Conservation (phyloP, 2,329 filamentous ascomycete genomes). For the Nemania sp. region DNA sequence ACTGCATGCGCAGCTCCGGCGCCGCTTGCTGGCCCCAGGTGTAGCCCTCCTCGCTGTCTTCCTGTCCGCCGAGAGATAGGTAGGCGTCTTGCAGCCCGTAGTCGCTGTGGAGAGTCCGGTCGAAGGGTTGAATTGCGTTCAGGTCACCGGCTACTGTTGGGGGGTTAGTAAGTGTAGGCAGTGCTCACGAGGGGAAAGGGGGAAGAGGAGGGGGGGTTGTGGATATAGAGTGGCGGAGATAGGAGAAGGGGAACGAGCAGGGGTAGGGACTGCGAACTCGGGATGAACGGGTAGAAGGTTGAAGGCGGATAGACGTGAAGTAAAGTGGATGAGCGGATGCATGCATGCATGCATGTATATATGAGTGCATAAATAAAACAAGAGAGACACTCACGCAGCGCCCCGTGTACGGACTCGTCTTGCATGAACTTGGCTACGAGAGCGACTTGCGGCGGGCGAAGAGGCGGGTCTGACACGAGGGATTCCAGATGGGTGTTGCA, state of each 20-base stretch:
- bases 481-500: constrained; percentile 51
- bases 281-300: too few species aligned
- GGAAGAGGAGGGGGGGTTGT: not conserved
- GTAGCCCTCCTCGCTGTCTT: constrained; percentile 61
- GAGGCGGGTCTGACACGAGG: constrained; percentile 43
- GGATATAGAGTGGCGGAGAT: not conserved
- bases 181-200: not conserved
- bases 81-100: constrained; percentile 65
- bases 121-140: constrained; percentile 67
- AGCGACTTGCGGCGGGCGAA: constrained; percentile 43
- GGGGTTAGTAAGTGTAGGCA: not conserved
- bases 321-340: not conserved
- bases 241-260: not conserved
- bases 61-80: constrained; percentile 60
- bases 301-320: not conserved
- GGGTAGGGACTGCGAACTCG: too few species aligned
- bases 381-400: constrained; percentile 46
- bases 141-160: constrained; percentile 63
- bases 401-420: constrained; percentile 52
- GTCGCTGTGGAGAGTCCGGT: constrained; percentile 58
- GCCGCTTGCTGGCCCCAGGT: constrained; percentile 68
- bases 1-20: constrained; percentile 54
- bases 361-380: not conserved
- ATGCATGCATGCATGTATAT: too few species aligned
- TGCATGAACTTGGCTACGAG: constrained; percentile 40